Conservation (phyloP, 2,329 filamentous ascomycete genomes). For the Huntiella savannae region DNA sequence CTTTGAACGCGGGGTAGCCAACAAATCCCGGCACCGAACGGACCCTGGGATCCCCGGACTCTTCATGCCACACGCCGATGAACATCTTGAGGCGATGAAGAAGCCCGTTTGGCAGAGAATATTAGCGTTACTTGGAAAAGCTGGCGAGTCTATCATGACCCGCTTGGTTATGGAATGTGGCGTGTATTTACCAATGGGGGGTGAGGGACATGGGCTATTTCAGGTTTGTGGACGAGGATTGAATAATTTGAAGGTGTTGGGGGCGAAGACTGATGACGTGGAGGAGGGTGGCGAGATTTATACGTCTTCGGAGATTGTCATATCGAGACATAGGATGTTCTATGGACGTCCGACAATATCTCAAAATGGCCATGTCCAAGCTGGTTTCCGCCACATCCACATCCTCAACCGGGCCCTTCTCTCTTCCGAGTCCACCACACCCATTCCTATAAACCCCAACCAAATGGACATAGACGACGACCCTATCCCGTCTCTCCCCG, state of each 20-base stretch:
- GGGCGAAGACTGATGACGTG: neutral
- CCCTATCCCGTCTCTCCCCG: slow-evolving; percentile 13
- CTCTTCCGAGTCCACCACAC: neutral
- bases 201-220: slow-evolving; percentile 45
- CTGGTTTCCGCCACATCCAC: slow-evolving; percentile 47
- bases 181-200: slow-evolving; percentile 47
- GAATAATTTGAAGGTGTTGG: slow-evolving; percentile 23
- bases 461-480: neutral
- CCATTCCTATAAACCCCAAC: neutral
- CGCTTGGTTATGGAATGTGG: slow-evolving; percentile 59
- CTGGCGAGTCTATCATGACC: slow-evolving; percentile 60
- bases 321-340: slow-evolving; percentile 70
- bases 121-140: slow-evolving; percentile 52
- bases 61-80: slow-evolving; percentile 45
- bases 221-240: slow-evolving; percentile 58
- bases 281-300: neutral
- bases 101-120: slow-evolving; percentile 55
- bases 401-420: slow-evolving; percentile 8
- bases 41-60: slow-evolving; percentile 41
- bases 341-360: slow-evolving; percentile 62
- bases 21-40: slow-evolving; percentile 4
- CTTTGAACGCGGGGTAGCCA: slow-evolving; percentile 35
- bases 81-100: slow-evolving; percentile 43
- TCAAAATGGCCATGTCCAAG: slow-evolving; percentile 43
- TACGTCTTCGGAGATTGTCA: slow-evolving; percentile 41